Percentiles rank a stretch among this genome's conserved stretches.
These are phyloP conservation scores for Gossypium stocksii DNA, from an alignment of 345 rosid genomes.

Conservation along the genomic window DNA sequence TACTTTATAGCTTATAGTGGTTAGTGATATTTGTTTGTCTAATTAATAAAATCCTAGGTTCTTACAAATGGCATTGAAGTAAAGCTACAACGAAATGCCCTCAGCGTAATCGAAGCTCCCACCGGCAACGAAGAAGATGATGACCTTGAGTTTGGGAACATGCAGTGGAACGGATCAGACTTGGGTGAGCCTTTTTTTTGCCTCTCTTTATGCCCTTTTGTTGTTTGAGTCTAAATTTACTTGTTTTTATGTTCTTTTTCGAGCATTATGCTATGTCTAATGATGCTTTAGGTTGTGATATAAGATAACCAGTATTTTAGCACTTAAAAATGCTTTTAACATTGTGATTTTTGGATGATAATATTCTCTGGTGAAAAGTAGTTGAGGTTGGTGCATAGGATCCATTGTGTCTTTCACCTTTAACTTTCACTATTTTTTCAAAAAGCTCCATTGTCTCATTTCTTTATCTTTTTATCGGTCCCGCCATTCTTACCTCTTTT, in stretches of 20 bases:
- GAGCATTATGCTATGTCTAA: neutral
- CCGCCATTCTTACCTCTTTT: constrained; percentile 29
- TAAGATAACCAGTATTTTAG: neutral
- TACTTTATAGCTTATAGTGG: constrained; percentile 5
- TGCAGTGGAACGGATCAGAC: constrained; percentile 76
- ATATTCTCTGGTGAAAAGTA: constrained; percentile 21
- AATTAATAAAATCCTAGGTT: constrained; percentile 44
- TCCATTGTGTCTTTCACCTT: constrained; percentile 41
- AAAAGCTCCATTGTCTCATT: constrained; percentile 32
- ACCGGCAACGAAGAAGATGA: constrained; percentile 87
- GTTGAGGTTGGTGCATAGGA: constrained; percentile 56
- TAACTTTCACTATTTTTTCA: constrained; percentile 52
- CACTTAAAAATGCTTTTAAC: neutral
- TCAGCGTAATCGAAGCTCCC: constrained; percentile 93
- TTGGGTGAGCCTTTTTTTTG: constrained; percentile 41
- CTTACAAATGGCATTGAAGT: constrained; percentile 97
- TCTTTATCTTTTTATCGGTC: constrained; percentile 40
- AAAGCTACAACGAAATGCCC: constrained; percentile 95
- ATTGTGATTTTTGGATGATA: constrained; percentile 8
- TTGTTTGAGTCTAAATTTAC: neutral
- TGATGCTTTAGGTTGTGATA: neutral
- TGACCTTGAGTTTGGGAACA: constrained; percentile 62
- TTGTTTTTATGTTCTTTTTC: neutral
- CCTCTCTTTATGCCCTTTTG: neutral
- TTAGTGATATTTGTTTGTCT: constrained; percentile 12